Evolutionary conservation across 257 asterid genomes (phyloP), one percentile per base, ranked within the genome.

Genomic region (Nyctanthes arbortristis): DNA sequence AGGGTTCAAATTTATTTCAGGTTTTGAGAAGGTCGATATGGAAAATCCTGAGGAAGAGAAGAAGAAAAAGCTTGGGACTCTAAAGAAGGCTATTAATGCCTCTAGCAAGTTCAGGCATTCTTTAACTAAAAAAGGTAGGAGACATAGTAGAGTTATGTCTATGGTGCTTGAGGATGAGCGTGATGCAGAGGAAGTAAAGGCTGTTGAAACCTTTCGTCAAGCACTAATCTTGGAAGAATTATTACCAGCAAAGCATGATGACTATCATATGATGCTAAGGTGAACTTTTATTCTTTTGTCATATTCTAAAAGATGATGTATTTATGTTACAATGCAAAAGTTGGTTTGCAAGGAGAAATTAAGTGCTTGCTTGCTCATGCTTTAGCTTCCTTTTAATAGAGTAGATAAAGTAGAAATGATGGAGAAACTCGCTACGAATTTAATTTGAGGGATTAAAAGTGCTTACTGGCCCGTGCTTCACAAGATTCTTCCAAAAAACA

Each of bases 171-270:
- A 88, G 33, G 95, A 83, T 13, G 84, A 79, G 71, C 83, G 76
- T 22, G 95, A 88, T 66, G 85, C 85, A 4, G 85, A 79, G 82
- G 95, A 85, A 35, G 2, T 76, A 35, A 77, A 78, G 68, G 89
- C 88, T 3, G 95, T 88, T 18, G 82, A 83, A 18, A 89, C 88
- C 76, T 71, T 88, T 64, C 83, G 95, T 1, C 95, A 88, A 79
- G 86, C 71, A 0, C 87, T 88, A 28, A 70, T 88, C 73, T 69
- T 79, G 74, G 87, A 79, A 67, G 95, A 88, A 65, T 76, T 83
- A 63, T 83, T 88, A 74, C 95, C 89, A 2, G 81, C 86, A 1
- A 83, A 81, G 34, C 89, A 83, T 55, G 86, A 88, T 45, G 91
- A 88, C 68, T 87, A 87, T 78, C 87, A 88, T 61, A 74, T 72